A percentile compares a stretch with the other conserved stretches of the same genome.
Evolutionary conservation across 2,329 filamentous ascomycete species (phyloP).

Genomic region (Cladophialophora yegresii): DNA sequence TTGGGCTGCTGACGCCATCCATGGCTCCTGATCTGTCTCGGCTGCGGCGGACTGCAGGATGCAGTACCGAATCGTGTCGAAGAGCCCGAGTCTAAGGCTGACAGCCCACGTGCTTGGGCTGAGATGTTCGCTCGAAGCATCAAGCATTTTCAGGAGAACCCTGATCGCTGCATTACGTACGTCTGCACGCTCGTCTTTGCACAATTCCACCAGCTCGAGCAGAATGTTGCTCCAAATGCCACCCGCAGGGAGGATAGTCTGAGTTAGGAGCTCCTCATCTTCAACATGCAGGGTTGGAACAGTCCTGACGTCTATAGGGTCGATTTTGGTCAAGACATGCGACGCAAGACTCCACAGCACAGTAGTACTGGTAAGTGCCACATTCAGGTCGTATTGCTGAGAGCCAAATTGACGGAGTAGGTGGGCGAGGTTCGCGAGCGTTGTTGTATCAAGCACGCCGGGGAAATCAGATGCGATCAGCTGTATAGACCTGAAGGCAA

Average conservation of each 20-base stretch:
- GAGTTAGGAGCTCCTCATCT: not conserved
- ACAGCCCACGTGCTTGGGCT: conserved; percentile 27
- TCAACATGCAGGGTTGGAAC: conserved; percentile 14
- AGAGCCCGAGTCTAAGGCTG: conserved; percentile 53
- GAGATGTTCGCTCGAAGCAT: conserved; percentile 76
- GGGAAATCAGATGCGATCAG: conserved; percentile 95
- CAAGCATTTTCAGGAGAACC: conserved; percentile 85
- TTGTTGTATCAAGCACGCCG: conserved; percentile 68
- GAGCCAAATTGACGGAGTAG: conserved; percentile 86
- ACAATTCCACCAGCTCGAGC: conserved; percentile 41
- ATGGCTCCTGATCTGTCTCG: conserved; percentile 13
- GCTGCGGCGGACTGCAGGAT: conserved; percentile 14
- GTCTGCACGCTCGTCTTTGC: conserved; percentile 46
- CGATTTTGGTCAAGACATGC: conserved; percentile 24
- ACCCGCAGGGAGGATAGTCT: conserved; percentile 5
- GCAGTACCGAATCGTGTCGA: conserved; percentile 19
- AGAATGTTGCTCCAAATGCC: conserved; percentile 32
- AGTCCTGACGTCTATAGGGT: conserved; percentile 18
- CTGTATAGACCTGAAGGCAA: conserved; percentile 85
- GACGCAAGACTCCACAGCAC: conserved; percentile 93
- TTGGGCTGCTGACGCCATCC: conserved; percentile 27
- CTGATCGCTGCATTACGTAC: conserved; percentile 70
- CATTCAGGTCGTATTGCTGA: conserved; percentile 90
- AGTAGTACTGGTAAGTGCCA: conserved; percentile 89
- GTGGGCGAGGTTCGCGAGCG: conserved; percentile 76